phyloP scores from a whole-genome alignment of 495 filamentous ascomycete genomes.

The Xylaria castorea region DNA sequence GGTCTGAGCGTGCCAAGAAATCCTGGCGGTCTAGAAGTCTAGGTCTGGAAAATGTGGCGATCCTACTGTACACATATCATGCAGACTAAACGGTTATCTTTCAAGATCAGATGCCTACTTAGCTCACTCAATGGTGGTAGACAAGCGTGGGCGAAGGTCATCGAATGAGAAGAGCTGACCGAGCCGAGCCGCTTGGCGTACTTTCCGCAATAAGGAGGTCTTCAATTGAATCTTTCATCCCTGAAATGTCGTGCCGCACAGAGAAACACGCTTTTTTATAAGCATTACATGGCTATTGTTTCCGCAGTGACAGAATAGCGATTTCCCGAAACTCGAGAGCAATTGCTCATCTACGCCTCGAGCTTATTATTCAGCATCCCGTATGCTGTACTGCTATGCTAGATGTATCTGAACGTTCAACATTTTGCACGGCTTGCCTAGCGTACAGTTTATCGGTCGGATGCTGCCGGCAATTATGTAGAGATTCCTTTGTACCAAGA shows the following conservation, averaged over 20 bases:
- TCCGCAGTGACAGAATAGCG: neutral
- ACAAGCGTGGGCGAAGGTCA: neutral
- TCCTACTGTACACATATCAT: neutral
- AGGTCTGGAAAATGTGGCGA: slow-evolving; percentile 2
- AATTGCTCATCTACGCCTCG: neutral
- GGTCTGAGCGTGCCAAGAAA: slow-evolving; percentile 17
- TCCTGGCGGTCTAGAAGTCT: slow-evolving; percentile 13
- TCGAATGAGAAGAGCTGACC: slow-evolving; percentile 1
- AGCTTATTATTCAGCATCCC: neutral
- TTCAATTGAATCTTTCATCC: slow-evolving; percentile 6
- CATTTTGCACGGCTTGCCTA: neutral
- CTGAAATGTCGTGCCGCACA: neutral
- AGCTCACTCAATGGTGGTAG: neutral
- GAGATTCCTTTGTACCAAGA: neutral
- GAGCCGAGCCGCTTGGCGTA: slow-evolving; percentile 13
- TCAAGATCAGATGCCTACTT: neutral
- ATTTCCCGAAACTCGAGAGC: no score
- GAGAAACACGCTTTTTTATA: neutral
- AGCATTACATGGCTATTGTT: neutral
- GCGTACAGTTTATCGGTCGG: slow-evolving; percentile 16
- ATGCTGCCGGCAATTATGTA: slow-evolving; percentile 10
- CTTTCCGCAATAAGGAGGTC: slow-evolving; percentile 35
- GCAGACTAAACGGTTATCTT: slow-evolving; percentile 14
- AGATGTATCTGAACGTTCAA: neutral
- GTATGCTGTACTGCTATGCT: neutral